phyloP scores from a whole-genome alignment of 1,139 yeast species.

The Candida sanyaensis region DNA sequence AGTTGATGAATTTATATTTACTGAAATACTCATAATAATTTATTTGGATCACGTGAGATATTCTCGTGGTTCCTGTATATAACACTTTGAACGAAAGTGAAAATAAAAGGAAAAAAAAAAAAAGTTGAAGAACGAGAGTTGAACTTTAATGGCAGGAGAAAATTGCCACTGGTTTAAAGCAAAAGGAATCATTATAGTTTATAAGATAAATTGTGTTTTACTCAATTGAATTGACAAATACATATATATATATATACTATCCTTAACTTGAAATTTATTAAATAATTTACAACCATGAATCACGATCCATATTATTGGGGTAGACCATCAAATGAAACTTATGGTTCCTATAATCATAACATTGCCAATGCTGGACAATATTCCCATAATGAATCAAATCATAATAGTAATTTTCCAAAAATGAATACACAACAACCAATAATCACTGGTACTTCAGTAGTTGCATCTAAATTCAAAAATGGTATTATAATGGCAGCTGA shows the following conservation, averaged over 20 bases:
- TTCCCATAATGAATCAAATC: slow-evolving; percentile 16
- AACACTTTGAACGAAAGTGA: not conserved
- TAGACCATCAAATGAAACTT: slow-evolving; percentile 79
- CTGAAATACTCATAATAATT: too few relatives aligned
- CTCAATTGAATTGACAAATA: not conserved
- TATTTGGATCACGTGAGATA: not conserved
- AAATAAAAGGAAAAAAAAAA: not conserved
- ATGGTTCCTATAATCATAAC: slow-evolving; percentile 74
- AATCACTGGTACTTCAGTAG: slow-evolving; percentile 94
- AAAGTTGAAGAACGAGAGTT: not conserved
- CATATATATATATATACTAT: not conserved
- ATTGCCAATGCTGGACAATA: slow-evolving; percentile 58
- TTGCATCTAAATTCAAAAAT: slow-evolving; percentile 84
- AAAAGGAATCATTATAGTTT: not conserved
- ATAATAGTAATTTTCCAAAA: slow-evolving; percentile 51
- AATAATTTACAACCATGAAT: slow-evolving; percentile 54
- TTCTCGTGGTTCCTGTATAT: not conserved
- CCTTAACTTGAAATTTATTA: not conserved
- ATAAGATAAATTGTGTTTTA: not conserved
- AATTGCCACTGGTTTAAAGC: slow-evolving; percentile 2
- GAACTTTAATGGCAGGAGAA: not conserved
- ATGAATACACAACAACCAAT: slow-evolving; percentile 93
- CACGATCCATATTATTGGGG: slow-evolving; percentile 98
- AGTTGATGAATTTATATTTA: too few relatives aligned
- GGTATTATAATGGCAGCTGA: slow-evolving; percentile 97